phyloP scores from a whole-genome alignment of 1,139 yeast genomes.

The Lizanozyma gosingica region DNA sequence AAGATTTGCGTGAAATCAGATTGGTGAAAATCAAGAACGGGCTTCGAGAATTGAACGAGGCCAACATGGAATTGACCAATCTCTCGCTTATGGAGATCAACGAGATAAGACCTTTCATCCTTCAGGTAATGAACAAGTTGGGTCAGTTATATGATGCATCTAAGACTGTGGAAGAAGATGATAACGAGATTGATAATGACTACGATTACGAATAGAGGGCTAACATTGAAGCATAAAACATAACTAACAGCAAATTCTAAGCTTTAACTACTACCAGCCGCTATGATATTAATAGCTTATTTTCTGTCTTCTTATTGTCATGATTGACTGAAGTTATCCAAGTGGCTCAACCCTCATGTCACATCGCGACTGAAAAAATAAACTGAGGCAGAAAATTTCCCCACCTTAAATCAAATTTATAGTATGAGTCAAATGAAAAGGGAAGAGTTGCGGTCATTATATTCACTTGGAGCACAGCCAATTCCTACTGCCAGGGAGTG shows the following conservation, averaged over 20 bases:
- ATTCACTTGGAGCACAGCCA: too few species aligned
- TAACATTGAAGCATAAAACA: background rate
- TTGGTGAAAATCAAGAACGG: conserved; percentile 78
- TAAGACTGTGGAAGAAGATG: conserved; percentile 18
- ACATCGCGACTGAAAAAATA: too few species aligned
- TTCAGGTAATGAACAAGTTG: conserved; percentile 71
- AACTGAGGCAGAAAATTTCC: too few species aligned
- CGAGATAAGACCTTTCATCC: conserved; percentile 77
- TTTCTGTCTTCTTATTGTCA: too few species aligned
- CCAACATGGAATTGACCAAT: conserved; percentile 77
- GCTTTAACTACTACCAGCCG: too few species aligned
- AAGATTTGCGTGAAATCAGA: conserved; percentile 79
- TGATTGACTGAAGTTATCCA: too few species aligned
- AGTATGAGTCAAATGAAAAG: too few species aligned
- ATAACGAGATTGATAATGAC: conserved; percentile 16
- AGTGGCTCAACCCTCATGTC: too few species aligned
- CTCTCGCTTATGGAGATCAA: conserved; percentile 78
- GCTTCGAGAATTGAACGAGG: conserved; percentile 66
- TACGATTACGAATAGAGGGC: background rate
- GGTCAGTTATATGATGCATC: conserved; percentile 41
- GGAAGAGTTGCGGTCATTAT: too few species aligned
- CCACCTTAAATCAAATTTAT: too few species aligned
- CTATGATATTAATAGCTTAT: too few species aligned
- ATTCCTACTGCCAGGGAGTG: too few species aligned
- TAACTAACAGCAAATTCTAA: background rate